These are phyloP conservation scores for Phaeosphaeria sp. DNA, from an alignment of 2,329 filamentous ascomycete species.

Conservation along the genomic window DNA sequence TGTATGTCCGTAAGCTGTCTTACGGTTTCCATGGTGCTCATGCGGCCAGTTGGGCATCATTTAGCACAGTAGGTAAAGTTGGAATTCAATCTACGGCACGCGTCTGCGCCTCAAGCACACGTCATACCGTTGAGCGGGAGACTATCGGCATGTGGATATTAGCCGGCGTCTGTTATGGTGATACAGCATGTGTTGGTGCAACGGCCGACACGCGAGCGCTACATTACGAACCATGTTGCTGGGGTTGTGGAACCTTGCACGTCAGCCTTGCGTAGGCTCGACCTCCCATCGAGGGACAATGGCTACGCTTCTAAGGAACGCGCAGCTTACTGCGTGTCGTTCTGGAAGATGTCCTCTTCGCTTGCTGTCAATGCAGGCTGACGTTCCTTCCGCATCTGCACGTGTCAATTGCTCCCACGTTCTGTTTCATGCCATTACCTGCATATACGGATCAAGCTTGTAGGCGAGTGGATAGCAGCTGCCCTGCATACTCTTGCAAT, in stretches of 20 bases:
- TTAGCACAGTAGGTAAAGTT: background rate
- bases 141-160: constrained; percentile 6
- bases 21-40: background rate
- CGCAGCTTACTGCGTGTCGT: background rate
- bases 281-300: background rate
- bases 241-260: constrained; percentile 16
- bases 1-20: background rate
- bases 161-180: constrained; percentile 12
- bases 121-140: constrained; percentile 7
- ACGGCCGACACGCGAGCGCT: constrained; percentile 15
- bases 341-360: background rate
- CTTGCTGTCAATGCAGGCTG: background rate
- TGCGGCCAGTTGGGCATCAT: background rate
- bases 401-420: background rate
- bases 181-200: constrained; percentile 9
- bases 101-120: constrained; percentile 2
- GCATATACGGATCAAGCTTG: background rate
- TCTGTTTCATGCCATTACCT: background rate
- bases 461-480: background rate
- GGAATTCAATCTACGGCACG: constrained; percentile 3
- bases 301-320: background rate
- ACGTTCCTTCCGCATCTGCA: constrained; percentile 10
- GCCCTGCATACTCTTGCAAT: background rate
- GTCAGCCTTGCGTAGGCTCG: constrained; percentile 22
- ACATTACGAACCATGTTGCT: constrained; percentile 14